Percentiles rank a stretch among this genome's conserved stretches.
phyloP scores from a whole-genome alignment of 75 land plant genomes.

The Pinus tabuliformis region DNA sequence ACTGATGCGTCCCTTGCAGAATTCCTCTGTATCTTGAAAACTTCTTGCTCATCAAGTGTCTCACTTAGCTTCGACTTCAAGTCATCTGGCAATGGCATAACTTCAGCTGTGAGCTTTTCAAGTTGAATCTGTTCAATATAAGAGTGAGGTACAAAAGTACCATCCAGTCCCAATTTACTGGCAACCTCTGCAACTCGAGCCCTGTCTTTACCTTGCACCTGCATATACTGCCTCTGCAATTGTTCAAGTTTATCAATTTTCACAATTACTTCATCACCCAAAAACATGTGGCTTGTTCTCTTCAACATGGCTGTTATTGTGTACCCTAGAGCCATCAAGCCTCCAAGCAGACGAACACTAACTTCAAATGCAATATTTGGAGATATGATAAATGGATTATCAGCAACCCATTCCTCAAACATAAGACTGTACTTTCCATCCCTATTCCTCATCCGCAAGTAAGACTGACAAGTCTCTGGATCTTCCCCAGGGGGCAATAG shows the following conservation, averaged over 20 bases:
- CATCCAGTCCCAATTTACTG: constrained; percentile 32
- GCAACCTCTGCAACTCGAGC: constrained; percentile 23
- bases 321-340: constrained; percentile 39
- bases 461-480: constrained; percentile 40
- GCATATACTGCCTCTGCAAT: constrained; percentile 29
- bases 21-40: constrained; percentile 8
- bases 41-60: constrained; percentile 24
- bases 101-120: constrained; percentile 39
- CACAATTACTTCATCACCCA: constrained; percentile 22
- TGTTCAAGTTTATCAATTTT: constrained; percentile 41
- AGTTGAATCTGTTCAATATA: constrained; percentile 55
- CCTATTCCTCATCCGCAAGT: constrained; percentile 36
- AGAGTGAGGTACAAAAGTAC: constrained; percentile 34
- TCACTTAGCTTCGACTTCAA: constrained; percentile 4
- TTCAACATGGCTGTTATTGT: constrained; percentile 28
- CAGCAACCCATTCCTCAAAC: constrained; percentile 46
- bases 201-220: constrained; percentile 50
- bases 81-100: constrained; percentile 21
- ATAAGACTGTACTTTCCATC: constrained; percentile 44
- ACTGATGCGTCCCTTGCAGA: not conserved
- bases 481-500: constrained; percentile 47
- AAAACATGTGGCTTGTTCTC: constrained; percentile 22
- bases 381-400: constrained; percentile 38
- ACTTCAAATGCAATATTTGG: constrained; percentile 43
- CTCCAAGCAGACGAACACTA: constrained; percentile 44